Evolutionary conservation across 768 basidiomycete species (phyloP).

Genomic region (Calocybe indica): DNA sequence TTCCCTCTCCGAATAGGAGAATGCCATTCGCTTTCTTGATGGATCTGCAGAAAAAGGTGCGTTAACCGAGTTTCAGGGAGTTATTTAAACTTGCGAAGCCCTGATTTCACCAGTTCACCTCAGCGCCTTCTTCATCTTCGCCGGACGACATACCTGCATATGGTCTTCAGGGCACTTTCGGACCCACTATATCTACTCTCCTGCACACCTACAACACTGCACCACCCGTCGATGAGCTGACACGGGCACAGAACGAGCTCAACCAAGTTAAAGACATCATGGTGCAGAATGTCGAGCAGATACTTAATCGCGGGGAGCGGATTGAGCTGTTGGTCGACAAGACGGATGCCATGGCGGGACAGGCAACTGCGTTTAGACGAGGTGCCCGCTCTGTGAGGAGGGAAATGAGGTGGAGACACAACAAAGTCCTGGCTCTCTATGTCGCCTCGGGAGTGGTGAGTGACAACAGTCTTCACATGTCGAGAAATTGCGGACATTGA

Average conservation of each 20-base stretch:
- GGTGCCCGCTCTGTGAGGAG: constrained; percentile 80
- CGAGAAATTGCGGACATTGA: not conserved
- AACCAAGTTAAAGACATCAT: constrained; percentile 93
- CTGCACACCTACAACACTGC: constrained; percentile 87
- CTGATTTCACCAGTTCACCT: constrained; percentile 41
- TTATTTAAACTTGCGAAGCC: constrained; percentile 1
- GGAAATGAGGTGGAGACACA: constrained; percentile 90
- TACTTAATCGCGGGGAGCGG: constrained; percentile 88
- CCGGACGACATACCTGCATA: constrained; percentile 50
- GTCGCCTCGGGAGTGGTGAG: too few species aligned
- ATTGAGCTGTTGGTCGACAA: constrained; percentile 96
- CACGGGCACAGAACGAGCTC: constrained; percentile 84
- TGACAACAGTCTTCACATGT: too few species aligned
- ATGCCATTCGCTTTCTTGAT: constrained; percentile 92
- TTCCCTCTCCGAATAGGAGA: constrained; percentile 38
- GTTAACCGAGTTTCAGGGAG: constrained; percentile 5
- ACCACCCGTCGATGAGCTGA: constrained; percentile 84
- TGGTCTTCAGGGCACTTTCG: constrained; percentile 67
- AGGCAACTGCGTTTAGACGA: constrained; percentile 88
- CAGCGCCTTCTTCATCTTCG: constrained; percentile 61
- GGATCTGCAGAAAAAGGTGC: constrained; percentile 76
- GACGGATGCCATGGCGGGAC: constrained; percentile 91
- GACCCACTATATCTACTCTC: constrained; percentile 62
- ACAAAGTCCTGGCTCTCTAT: constrained; percentile 62
- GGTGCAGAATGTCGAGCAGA: constrained; percentile 98